These are phyloP conservation scores for Cornus florida DNA, from an alignment of 148 eudicot species.

Conservation along the genomic window DNA sequence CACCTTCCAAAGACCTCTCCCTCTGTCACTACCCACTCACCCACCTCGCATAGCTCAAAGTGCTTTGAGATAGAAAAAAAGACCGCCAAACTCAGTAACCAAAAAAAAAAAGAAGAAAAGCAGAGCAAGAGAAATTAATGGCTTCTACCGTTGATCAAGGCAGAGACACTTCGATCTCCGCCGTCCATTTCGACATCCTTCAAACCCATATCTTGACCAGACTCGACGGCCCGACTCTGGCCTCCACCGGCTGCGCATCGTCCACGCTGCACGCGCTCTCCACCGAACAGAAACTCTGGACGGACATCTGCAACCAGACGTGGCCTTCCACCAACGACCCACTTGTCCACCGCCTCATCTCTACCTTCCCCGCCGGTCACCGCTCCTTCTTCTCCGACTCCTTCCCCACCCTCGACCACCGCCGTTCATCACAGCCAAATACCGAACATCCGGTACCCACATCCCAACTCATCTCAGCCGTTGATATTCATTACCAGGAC, in stretches of 20 bases:
- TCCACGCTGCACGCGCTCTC: slow-evolving; percentile 30
- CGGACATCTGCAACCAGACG: slow-evolving; percentile 31
- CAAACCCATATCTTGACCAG: slow-evolving; percentile 34
- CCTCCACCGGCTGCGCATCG: slow-evolving; percentile 39
- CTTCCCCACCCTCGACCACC: slow-evolving; percentile 27
- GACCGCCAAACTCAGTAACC: neutral
- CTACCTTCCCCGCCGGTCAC: slow-evolving; percentile 34
- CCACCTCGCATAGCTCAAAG: neutral
- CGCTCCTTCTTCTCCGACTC: slow-evolving; percentile 51
- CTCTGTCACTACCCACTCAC: neutral
- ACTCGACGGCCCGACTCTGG: slow-evolving; percentile 51
- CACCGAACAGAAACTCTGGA: slow-evolving; percentile 39
- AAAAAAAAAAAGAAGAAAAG: neutral
- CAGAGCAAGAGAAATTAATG: neutral
- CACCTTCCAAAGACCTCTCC: neutral
- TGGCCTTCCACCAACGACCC: slow-evolving; percentile 57
- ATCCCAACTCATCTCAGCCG: slow-evolving; percentile 24
- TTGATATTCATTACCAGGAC: slow-evolving; percentile 51
- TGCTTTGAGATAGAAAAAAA: neutral
- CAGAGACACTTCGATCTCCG: slow-evolving; percentile 21
- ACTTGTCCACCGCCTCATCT: slow-evolving; percentile 19
- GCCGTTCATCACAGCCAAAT: neutral
- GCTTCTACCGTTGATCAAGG: neutral
- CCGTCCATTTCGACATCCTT: slow-evolving; percentile 43
- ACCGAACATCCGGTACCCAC: neutral